Evolutionary conservation across 192 early-diverging fungal species (phyloP).

Genomic region (Phlyctochytrium bullatum): DNA sequence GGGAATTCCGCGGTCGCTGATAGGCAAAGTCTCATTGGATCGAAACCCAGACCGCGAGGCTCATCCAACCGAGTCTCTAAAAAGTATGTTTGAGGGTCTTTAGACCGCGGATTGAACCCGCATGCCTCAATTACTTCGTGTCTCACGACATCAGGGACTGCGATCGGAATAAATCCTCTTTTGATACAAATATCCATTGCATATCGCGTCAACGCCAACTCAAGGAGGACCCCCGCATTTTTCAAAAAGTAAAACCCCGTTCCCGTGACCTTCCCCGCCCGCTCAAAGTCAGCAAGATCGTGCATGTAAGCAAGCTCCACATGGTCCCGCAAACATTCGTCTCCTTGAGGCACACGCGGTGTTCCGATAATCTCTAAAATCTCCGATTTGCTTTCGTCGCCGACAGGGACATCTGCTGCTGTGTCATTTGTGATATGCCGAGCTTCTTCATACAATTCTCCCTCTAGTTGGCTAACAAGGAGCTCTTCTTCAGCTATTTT

Average conservation of each 20-base stretch:
- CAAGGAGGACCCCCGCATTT: conserved; percentile 81
- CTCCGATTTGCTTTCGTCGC: conserved; percentile 64
- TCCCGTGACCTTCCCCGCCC: conserved; percentile 76
- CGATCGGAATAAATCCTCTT: conserved; percentile 74
- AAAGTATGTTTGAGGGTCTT: conserved; percentile 84
- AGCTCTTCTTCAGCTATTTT: conserved; percentile 51
- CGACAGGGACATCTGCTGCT: conserved; percentile 70
- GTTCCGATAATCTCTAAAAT: conserved; percentile 48
- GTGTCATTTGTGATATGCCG: conserved; percentile 77
- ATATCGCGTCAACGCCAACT: conserved; percentile 84
- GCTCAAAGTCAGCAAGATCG: conserved; percentile 78
- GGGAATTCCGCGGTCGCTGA: conserved; percentile 92
- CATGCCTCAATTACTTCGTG: conserved; percentile 78
- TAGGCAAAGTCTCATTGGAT: conserved; percentile 60
- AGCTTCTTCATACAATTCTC: conserved; percentile 59
- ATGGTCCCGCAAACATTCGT: conserved; percentile 55
- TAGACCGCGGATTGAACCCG: conserved; percentile 80
- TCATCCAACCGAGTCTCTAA: conserved; percentile 46
- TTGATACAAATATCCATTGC: conserved; percentile 71
- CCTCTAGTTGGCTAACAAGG: conserved; percentile 47
- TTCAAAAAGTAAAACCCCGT: conserved; percentile 84
- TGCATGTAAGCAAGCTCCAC: conserved; percentile 60
- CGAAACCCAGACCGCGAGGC: conserved; percentile 4
- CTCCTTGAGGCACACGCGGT: conserved; percentile 21
- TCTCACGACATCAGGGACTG: conserved; percentile 80